A percentile compares a stretch with the other conserved stretches of the same genome.
These are phyloP conservation scores for Curvularia spicifera DNA, from an alignment of 2,329 filamentous ascomycete species.

Conservation along the genomic window DNA sequence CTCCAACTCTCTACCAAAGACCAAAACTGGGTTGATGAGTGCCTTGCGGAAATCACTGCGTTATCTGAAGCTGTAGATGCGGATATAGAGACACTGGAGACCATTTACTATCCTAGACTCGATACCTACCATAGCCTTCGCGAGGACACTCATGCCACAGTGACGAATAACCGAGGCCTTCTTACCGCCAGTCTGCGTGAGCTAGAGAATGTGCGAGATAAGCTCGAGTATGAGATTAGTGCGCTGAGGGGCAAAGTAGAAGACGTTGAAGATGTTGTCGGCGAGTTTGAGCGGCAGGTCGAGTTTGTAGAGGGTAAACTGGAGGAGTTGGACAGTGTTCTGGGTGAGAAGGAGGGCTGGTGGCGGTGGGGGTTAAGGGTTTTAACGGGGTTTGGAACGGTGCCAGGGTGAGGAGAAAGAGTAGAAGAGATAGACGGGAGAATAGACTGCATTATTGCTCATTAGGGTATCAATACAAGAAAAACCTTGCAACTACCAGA, in stretches of 20 bases:
- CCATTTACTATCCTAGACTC: constrained; percentile 73
- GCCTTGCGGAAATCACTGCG: constrained; percentile 62
- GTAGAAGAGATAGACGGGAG: not conserved
- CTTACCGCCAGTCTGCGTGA: constrained; percentile 77
- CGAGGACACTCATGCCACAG: constrained; percentile 69
- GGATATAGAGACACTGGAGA: constrained; percentile 66
- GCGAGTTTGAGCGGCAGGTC: constrained; percentile 76
- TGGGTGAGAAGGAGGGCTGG: constrained; percentile 47
- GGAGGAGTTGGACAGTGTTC: constrained; percentile 65
- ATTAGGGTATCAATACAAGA: constrained; percentile 10
- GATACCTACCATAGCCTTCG: constrained; percentile 73
- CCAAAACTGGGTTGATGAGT: constrained; percentile 66
- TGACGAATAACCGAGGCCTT: constrained; percentile 71
- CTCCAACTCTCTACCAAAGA: constrained; percentile 63
- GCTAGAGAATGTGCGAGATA: constrained; percentile 79
- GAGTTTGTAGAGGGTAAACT: constrained; percentile 52
- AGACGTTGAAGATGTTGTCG: constrained; percentile 84
- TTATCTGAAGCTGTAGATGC: constrained; percentile 68
- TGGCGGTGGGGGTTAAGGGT: constrained; percentile 35
- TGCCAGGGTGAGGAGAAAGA: not conserved
- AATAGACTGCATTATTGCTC: not conserved
- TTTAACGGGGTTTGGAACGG: constrained; percentile 6
- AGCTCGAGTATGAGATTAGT: constrained; percentile 90
- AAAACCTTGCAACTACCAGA: not conserved
- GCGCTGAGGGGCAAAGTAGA: constrained; percentile 79